A percentile compares a stretch with the other conserved stretches of the same genome.
These are phyloP conservation scores for Meira miltonrushii DNA, from an alignment of 1,284 basidiomycete species.

Conservation along the genomic window DNA sequence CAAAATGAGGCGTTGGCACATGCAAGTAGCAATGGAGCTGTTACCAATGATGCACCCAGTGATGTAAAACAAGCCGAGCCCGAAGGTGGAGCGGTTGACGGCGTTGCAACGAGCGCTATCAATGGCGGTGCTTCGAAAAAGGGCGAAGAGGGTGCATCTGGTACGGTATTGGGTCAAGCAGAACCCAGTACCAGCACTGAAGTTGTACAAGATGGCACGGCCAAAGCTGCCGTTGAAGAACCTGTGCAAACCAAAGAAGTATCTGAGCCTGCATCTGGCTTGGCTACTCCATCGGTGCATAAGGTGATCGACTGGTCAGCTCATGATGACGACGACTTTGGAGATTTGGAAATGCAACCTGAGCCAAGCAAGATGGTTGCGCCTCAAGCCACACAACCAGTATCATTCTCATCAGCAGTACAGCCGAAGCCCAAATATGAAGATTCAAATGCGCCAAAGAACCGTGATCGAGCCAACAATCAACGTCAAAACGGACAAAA, in stretches of 20 bases:
- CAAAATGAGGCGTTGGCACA: neutral
- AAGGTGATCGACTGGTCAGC: conserved; percentile 7
- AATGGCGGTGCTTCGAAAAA: neutral
- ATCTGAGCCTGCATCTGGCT: neutral
- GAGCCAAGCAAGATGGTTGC: neutral
- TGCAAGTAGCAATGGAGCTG: too few species aligned
- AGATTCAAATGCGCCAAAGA: neutral
- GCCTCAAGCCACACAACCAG: neutral
- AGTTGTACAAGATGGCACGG: conserved; percentile 1
- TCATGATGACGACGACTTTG: conserved; percentile 7
- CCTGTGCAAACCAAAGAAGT: conserved; percentile 9
- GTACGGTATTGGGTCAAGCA: neutral
- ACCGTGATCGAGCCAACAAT: neutral
- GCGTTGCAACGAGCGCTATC: neutral
- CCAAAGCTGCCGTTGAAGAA: conserved; percentile 6
- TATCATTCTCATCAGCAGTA: neutral
- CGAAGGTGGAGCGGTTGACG: conserved; percentile 5
- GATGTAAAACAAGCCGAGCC: conserved; percentile 7
- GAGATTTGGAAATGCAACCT: conserved; percentile 7
- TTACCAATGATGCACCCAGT: neutral
- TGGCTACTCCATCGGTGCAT: neutral
- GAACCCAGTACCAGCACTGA: neutral
- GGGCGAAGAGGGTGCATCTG: neutral
- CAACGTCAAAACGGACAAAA: neutral
- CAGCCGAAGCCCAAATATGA: neutral